Evolutionary conservation across 192 early-diverging fungal genomes (phyloP).

Genomic region (Podochytrium sp.): DNA sequence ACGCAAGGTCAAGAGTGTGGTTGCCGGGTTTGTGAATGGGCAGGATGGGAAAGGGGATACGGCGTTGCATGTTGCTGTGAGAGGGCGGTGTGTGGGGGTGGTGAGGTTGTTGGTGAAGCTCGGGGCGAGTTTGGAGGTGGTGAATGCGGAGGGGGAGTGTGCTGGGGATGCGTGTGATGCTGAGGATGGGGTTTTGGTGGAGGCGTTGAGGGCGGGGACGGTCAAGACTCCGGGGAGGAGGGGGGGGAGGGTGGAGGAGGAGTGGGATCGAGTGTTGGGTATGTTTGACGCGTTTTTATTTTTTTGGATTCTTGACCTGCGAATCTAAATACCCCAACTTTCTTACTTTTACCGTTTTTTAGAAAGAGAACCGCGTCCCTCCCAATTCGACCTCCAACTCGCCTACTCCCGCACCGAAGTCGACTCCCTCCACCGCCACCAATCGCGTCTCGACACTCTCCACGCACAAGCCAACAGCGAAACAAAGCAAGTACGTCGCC

Average conservation of each 20-base stretch:
- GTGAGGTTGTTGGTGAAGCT: conserved; percentile 16
- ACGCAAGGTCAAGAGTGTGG: background rate
- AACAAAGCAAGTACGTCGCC: background rate
- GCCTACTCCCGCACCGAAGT: background rate
- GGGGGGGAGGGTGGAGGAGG: background rate
- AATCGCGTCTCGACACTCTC: background rate
- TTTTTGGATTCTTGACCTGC: background rate
- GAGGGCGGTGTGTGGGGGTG: background rate
- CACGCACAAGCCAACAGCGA: background rate
- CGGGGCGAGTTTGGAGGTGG: conserved; percentile 8
- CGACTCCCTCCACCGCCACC: background rate
- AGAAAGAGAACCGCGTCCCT: background rate
- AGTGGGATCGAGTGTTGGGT: background rate
- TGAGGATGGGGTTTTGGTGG: background rate
- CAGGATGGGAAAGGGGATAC: conserved; percentile 25
- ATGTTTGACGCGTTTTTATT: background rate
- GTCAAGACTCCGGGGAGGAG: too few relatives aligned
- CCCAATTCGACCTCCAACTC: background rate
- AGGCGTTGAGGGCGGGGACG: background rate
- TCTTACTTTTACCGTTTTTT: background rate
- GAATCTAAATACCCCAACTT: background rate
- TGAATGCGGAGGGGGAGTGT: conserved; percentile 3
- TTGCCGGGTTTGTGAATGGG: conserved; percentile 24
- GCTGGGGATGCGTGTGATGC: background rate
- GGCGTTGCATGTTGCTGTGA: conserved; percentile 33